These are phyloP conservation scores for Volvox africanus DNA, from an alignment of 139 green algal species.

Conservation along the genomic window DNA sequence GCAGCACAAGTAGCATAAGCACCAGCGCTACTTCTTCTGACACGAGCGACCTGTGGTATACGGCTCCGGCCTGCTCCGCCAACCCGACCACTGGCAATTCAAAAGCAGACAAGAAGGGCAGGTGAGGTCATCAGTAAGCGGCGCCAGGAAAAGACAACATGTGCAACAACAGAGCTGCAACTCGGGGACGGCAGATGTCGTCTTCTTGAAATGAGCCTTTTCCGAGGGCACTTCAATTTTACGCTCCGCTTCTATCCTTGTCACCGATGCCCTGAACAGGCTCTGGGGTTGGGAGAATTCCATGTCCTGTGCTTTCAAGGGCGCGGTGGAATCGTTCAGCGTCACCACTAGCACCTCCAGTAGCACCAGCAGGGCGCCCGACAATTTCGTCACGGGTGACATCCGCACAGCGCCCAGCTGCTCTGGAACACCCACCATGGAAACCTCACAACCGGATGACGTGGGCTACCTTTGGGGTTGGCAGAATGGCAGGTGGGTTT, in stretches of 20 bases:
- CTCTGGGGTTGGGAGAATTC: conserved; percentile 48
- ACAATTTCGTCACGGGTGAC: conserved; percentile 2
- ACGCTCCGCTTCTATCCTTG: not conserved
- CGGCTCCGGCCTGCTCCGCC: conserved; percentile 11
- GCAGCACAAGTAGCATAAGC: not conserved
- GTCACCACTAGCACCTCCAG: not conserved
- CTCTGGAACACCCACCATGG: conserved; percentile 6
- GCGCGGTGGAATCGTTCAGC: not conserved
- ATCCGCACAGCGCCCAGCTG: conserved; percentile 6
- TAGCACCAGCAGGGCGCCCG: not conserved
- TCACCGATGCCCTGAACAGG: not conserved
- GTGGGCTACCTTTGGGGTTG: conserved; percentile 52
- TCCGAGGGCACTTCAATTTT: too few species aligned
- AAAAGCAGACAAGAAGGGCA: conserved; percentile 24
- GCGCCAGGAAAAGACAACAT: too few species aligned
- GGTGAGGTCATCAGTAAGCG: not conserved
- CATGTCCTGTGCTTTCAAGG: conserved; percentile 43
- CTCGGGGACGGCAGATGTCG: too few species aligned
- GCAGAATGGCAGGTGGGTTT: conserved; percentile 26
- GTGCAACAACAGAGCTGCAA: too few species aligned
- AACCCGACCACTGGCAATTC: not conserved
- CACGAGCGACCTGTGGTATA: not conserved
- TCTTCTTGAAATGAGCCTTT: too few species aligned
- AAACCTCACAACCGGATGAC: conserved; percentile 30
- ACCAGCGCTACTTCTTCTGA: not conserved